These are phyloP conservation scores for Backusella tuberculispora DNA, from an alignment of 192 early-diverging fungal species.

Conservation along the genomic window DNA sequence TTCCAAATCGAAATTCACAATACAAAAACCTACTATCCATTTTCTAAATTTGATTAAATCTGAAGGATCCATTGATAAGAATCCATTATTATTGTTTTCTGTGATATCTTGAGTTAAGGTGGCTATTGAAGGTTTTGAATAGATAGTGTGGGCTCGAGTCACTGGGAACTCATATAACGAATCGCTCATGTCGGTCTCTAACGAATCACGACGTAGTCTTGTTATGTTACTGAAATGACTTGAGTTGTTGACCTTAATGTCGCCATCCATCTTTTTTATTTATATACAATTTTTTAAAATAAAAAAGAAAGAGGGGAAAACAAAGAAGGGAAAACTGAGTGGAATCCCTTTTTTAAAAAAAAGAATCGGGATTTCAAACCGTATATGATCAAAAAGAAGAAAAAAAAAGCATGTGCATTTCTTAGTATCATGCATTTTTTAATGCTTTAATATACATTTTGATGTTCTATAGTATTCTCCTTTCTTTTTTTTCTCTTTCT, in stretches of 20 bases:
- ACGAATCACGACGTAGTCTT: background rate
- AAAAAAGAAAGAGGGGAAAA: background rate
- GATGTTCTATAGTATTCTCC: no score
- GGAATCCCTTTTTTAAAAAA: background rate
- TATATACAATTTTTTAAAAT: background rate
- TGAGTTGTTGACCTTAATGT: background rate
- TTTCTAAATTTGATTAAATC: slow-evolving; percentile 56
- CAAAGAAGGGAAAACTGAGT: background rate
- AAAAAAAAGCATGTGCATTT: slow-evolving; percentile 4
- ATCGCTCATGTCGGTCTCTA: slow-evolving; percentile 30
- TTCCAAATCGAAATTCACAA: slow-evolving; percentile 83
- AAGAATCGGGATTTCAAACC: slow-evolving; percentile 1
- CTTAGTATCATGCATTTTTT: background rate
- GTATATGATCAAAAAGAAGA: background rate
- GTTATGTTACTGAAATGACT: slow-evolving; percentile 3
- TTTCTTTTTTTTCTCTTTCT: background rate
- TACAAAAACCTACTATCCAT: slow-evolving; percentile 76
- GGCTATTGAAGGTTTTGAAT: background rate
- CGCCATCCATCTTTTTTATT: background rate
- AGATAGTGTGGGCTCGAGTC: slow-evolving; percentile 9
- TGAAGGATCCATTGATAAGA: slow-evolving; percentile 20
- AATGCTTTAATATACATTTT: background rate
- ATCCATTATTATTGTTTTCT: background rate
- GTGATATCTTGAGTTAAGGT: slow-evolving; percentile 26
- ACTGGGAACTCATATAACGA: slow-evolving; percentile 10